Evolutionary conservation across 768 basidiomycete species (phyloP).

Genomic region (Tulasnella sp.): DNA sequence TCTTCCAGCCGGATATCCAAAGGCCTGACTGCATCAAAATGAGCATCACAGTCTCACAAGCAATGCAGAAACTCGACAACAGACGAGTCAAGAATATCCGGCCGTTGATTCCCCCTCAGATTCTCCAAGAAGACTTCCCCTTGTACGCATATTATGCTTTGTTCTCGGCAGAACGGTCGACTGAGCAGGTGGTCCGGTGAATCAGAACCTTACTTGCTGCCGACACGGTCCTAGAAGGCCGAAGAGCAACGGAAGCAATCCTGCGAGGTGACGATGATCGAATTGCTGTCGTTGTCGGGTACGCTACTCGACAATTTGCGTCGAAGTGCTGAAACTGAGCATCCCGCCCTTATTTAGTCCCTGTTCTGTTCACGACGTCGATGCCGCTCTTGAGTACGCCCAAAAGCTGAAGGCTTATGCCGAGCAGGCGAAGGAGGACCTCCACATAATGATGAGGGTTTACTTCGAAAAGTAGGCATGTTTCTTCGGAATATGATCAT

Average conservation of each 20-base stretch:
- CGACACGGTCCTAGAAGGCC: slow-evolving; percentile 84
- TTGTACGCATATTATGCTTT: slow-evolving; percentile 44
- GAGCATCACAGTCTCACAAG: slow-evolving; percentile 60
- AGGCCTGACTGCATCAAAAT: slow-evolving; percentile 17
- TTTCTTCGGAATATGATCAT: background rate
- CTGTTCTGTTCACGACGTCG: slow-evolving; percentile 89
- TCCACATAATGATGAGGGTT: slow-evolving; percentile 95
- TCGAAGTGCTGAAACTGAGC: slow-evolving; percentile 1
- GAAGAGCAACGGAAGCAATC: slow-evolving; percentile 70
- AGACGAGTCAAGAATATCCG: slow-evolving; percentile 79
- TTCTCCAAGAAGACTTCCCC: slow-evolving; percentile 89
- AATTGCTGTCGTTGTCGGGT: slow-evolving; percentile 88
- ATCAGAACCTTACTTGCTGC: slow-evolving; percentile 70
- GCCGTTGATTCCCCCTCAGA: slow-evolving; percentile 90
- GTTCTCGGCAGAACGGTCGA: background rate
- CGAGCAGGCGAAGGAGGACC: slow-evolving; percentile 71
- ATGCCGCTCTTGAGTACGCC: slow-evolving; percentile 85
- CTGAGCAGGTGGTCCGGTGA: background rate
- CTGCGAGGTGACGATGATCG: slow-evolving; percentile 87
- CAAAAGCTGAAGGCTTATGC: slow-evolving; percentile 73
- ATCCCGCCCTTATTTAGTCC: slow-evolving; percentile 48
- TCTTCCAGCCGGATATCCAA: no score
- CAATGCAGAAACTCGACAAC: slow-evolving; percentile 78
- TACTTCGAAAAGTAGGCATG: slow-evolving; percentile 80
- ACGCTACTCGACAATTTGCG: slow-evolving; percentile 34